A percentile compares a stretch with the other conserved stretches of the same genome.
Evolutionary conservation across 768 basidiomycete genomes (phyloP).

Genomic region (Podaxis carcinomalis): DNA sequence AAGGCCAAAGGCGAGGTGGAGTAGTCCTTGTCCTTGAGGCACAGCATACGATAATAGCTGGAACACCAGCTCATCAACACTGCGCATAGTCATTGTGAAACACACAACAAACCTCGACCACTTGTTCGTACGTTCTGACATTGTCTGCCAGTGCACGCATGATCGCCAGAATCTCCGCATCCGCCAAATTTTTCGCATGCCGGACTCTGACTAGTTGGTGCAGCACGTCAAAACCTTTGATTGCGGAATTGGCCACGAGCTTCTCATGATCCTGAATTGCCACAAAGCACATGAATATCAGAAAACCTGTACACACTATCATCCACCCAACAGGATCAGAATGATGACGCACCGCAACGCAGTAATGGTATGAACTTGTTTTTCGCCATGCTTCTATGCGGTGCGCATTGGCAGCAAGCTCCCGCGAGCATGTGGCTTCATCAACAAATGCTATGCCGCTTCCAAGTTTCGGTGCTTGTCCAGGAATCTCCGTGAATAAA

Average conservation of each 20-base stretch:
- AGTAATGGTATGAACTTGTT: constrained; percentile 77
- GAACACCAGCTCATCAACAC: not conserved
- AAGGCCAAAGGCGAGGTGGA: constrained; percentile 83
- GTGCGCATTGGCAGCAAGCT: constrained; percentile 71
- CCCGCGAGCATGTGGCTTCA: constrained; percentile 58
- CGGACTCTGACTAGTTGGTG: constrained; percentile 86
- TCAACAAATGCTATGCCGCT: constrained; percentile 80
- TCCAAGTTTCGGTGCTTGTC: constrained; percentile 54
- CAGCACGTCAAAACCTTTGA: constrained; percentile 77
- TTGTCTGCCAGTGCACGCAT: constrained; percentile 69
- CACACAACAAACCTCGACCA: constrained; percentile 64
- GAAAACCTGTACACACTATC: not conserved
- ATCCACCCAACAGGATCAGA: not conserved
- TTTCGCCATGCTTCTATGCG: constrained; percentile 93
- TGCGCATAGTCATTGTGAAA: not conserved
- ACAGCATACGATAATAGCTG: constrained; percentile 74
- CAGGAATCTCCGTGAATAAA: constrained; percentile 45
- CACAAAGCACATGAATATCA: constrained; percentile 12
- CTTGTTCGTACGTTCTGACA: constrained; percentile 80
- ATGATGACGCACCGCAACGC: constrained; percentile 45
- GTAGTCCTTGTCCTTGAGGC: constrained; percentile 74
- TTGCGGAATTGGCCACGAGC: constrained; percentile 45
- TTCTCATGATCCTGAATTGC: constrained; percentile 62
- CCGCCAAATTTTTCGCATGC: constrained; percentile 63
- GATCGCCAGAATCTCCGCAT: constrained; percentile 72